phyloP scores from a whole-genome alignment of 331 rosid genomes.

The Stylosanthes scabra region DNA sequence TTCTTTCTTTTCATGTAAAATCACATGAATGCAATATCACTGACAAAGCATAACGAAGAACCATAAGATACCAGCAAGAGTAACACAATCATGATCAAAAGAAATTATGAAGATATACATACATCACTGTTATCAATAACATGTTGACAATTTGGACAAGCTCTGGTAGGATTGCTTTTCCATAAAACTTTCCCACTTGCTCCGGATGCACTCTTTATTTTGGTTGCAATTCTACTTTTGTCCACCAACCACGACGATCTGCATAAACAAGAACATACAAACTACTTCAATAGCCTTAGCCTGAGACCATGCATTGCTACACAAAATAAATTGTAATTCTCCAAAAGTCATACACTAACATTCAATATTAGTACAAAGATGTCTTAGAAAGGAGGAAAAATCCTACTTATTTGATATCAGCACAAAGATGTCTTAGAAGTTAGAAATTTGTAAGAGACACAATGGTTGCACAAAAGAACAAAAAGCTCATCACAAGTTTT shows the following conservation, averaged over 20 bases:
- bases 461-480: background rate
- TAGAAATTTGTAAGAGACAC: background rate
- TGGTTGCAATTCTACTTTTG: conserved; percentile 8
- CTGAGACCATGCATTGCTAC: conserved; percentile 9
- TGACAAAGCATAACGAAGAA: background rate
- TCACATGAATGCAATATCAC: conserved; percentile 10
- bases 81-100: background rate
- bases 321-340: no score
- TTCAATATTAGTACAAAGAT: no score
- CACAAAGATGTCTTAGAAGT: no score
- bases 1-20: background rate
- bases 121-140: conserved; percentile 6
- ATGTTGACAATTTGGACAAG: background rate
- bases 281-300: background rate
- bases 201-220: conserved; percentile 3
- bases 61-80: background rate
- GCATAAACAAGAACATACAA: background rate
- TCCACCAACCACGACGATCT: background rate
- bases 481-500: background rate
- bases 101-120: background rate
- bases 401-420: no score
- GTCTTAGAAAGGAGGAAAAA: no score
- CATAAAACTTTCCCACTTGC: background rate
- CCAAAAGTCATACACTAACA: no score
- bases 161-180: background rate